Evolutionary conservation across 176 grass and related monocot species (phyloP).

Genomic region (Ampelocalamus luodianensis): DNA sequence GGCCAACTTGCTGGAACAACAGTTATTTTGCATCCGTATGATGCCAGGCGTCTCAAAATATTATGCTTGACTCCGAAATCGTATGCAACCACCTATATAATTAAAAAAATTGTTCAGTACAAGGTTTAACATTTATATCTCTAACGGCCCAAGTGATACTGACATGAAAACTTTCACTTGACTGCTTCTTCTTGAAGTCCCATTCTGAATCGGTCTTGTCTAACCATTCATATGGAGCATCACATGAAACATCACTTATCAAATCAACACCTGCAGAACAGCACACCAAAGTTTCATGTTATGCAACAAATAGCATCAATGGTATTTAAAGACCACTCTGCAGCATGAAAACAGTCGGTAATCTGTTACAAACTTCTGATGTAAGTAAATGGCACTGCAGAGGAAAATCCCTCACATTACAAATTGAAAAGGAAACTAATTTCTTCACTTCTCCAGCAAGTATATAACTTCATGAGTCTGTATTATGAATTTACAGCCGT

Average conservation of each 20-base stretch:
- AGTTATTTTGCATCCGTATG: constrained; percentile 94
- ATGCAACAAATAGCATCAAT: no score
- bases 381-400: no score
- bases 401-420: no score
- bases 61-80: constrained; percentile 99
- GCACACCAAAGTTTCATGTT: no score
- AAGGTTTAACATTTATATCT: not conserved
- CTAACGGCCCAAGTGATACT: constrained; percentile 4
- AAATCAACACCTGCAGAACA: no score
- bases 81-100: constrained; percentile 77
- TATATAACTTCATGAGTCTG: no score
- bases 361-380: no score
- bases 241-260: constrained; percentile 71
- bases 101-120: not conserved
- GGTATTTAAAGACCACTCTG: no score
- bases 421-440: no score
- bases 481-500: no score
- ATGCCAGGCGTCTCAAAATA: constrained; percentile 91
- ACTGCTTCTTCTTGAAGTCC: constrained; percentile 73
- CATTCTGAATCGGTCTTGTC: constrained; percentile 76
- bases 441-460: no score
- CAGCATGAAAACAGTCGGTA: no score
- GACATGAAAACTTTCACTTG: constrained; percentile 71
- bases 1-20: constrained; percentile 95
- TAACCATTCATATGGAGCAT: constrained; percentile 84